Evolutionary conservation across 768 basidiomycete species (phyloP).

Genomic region (Trametes elegans): DNA sequence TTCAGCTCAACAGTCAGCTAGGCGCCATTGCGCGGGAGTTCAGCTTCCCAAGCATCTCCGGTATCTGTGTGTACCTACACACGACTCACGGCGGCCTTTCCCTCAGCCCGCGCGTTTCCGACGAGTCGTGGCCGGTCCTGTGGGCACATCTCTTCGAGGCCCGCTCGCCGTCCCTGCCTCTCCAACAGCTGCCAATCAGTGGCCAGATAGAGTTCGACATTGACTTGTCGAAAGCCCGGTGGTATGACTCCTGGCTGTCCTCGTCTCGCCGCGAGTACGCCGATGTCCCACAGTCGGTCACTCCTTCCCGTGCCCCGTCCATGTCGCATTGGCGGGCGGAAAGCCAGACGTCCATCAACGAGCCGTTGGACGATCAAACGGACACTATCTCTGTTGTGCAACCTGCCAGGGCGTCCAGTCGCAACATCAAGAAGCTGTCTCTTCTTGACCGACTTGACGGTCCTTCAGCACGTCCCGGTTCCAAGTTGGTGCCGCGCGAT

Average conservation of each 20-base stretch:
- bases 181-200: constrained; percentile 54
- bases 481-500: constrained; percentile 23
- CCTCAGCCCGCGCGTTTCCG: constrained; percentile 70
- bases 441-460: constrained; percentile 63
- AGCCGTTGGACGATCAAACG: constrained; percentile 39
- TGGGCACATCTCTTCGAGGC: constrained; percentile 63
- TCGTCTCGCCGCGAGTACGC: constrained; percentile 39
- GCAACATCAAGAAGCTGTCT: constrained; percentile 63
- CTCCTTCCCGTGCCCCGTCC: constrained; percentile 41
- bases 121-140: constrained; percentile 72
- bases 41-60: constrained; percentile 73
- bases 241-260: constrained; percentile 75
- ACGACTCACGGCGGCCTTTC: constrained; percentile 53
- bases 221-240: constrained; percentile 69
- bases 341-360: constrained; percentile 47
- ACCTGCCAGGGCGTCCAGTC: constrained; percentile 30
- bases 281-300: constrained; percentile 41
- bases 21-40: constrained; percentile 79
- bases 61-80: constrained; percentile 78
- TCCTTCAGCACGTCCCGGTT: constrained; percentile 34
- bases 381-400: constrained; percentile 30
- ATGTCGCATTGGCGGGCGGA: constrained; percentile 53
- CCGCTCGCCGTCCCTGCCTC: constrained; percentile 30
- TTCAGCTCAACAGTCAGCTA: constrained; percentile 73
- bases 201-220: constrained; percentile 89